These are phyloP conservation scores for Aspergillus sergii DNA, from an alignment of 2,329 filamentous ascomycete genomes.

Conservation along the genomic window DNA sequence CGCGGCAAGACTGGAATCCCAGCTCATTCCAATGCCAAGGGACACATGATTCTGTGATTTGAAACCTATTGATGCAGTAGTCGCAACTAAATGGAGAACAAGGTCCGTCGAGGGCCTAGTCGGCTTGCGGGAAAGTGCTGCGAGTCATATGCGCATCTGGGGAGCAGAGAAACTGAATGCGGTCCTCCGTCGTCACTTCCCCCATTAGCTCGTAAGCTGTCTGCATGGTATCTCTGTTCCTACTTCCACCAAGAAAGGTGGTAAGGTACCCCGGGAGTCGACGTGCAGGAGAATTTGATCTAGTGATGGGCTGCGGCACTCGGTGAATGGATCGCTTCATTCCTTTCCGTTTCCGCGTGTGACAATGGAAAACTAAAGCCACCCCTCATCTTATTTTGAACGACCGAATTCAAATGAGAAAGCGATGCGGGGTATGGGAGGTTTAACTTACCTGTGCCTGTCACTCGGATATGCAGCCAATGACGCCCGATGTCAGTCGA, in stretches of 20 bases:
- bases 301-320: not conserved
- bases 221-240: conserved; percentile 9
- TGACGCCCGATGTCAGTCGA: not conserved
- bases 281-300: conserved; percentile 4
- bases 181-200: not conserved
- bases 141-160: conserved; percentile 16
- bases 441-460: not conserved
- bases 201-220: not conserved
- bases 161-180: not conserved
- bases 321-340: not conserved
- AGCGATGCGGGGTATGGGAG: not conserved
- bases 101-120: conserved; percentile 1
- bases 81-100: not conserved
- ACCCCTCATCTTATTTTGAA: conserved; percentile 1
- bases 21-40: not conserved
- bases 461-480: not conserved
- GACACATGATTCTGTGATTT: conserved; percentile 5
- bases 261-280: not conserved
- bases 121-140: conserved; percentile 7
- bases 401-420: not conserved
- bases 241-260: not conserved
- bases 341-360: conserved; percentile 1
- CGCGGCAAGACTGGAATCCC: not conserved
- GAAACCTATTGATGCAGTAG: conserved; percentile 1
- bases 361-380: not conserved